Evolutionary conservation across 768 basidiomycete genomes (phyloP).

Genomic region (Hysterangium stoloniferum): DNA sequence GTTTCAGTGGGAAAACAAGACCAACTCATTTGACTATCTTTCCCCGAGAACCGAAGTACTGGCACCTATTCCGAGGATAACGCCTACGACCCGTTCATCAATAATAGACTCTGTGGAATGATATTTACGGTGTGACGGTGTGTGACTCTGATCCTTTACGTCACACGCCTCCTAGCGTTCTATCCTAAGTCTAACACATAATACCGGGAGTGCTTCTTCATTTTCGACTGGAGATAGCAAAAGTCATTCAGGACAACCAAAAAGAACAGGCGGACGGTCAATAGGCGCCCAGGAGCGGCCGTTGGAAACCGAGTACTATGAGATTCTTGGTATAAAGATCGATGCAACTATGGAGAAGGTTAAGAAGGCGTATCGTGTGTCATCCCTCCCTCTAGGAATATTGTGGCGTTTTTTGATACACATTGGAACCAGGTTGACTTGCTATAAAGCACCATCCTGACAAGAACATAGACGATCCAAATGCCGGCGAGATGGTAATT

Average conservation of each 20-base stretch:
- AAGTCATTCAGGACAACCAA: constrained; percentile 12
- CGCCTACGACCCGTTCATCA: too few species aligned
- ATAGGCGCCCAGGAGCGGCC: constrained; percentile 86
- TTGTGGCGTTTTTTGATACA: not conserved
- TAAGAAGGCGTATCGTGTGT: constrained; percentile 84
- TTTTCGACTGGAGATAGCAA: constrained; percentile 4
- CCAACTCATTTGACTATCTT: too few species aligned
- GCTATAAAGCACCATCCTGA: constrained; percentile 91
- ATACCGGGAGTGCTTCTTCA: too few species aligned
- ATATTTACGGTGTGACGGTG: too few species aligned
- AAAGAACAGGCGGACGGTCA: constrained; percentile 49
- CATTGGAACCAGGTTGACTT: constrained; percentile 46
- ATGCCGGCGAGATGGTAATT: constrained; percentile 55
- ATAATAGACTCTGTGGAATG: too few species aligned
- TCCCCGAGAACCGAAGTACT: too few species aligned
- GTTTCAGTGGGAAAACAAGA: constrained; percentile 57
- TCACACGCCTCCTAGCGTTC: too few species aligned
- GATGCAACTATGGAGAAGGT: constrained; percentile 77
- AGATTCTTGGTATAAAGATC: constrained; percentile 68
- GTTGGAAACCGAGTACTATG: constrained; percentile 87
- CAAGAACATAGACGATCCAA: constrained; percentile 84
- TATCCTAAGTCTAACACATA: too few species aligned
- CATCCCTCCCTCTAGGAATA: not conserved
- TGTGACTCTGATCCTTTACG: too few species aligned
- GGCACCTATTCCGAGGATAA: too few species aligned